phyloP scores from a whole-genome alignment of 768 basidiomycete genomes.

The Boletales sp. region DNA sequence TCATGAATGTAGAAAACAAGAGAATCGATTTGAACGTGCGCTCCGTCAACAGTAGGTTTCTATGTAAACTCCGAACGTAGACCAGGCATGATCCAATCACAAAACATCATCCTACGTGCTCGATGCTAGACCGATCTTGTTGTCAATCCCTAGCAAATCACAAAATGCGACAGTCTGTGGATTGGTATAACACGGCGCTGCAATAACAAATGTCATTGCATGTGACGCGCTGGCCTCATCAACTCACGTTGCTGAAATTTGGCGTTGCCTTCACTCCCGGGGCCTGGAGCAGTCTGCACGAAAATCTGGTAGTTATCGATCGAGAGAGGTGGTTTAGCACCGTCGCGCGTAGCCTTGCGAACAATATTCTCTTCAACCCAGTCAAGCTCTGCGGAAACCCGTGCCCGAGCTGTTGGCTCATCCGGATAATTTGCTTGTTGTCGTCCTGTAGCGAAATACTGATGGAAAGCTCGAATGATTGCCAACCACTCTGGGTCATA shows the following conservation, averaged over 20 bases:
- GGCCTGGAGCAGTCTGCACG: slow-evolving; percentile 59
- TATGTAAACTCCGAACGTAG: no score
- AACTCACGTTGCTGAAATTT: slow-evolving; percentile 40
- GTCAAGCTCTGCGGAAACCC: slow-evolving; percentile 54
- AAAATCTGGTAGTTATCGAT: slow-evolving; percentile 66
- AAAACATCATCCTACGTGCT: no score
- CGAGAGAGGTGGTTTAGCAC: slow-evolving; percentile 9
- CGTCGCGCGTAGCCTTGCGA: slow-evolving; percentile 6
- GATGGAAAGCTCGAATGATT: slow-evolving; percentile 83
- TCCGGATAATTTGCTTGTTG: slow-evolving; percentile 59
- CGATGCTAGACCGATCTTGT: slow-evolving; percentile 46
- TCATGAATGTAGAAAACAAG: no score
- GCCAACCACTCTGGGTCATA: slow-evolving; percentile 95
- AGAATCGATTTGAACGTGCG: no score
- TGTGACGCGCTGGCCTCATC: neutral
- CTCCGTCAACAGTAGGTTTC: no score
- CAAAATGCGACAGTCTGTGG: slow-evolving; percentile 90
- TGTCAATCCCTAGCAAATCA: slow-evolving; percentile 70
- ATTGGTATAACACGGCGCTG: slow-evolving; percentile 79
- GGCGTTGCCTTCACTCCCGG: slow-evolving; percentile 36
- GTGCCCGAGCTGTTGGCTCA: slow-evolving; percentile 41
- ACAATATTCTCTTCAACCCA: slow-evolving; percentile 68
- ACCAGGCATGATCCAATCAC: no score
- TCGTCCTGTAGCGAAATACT: slow-evolving; percentile 58
- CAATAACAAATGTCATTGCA: slow-evolving; percentile 2